These are phyloP conservation scores for Ophioceras dolichostomum DNA, from an alignment of 2,329 filamentous ascomycete genomes.

Conservation along the genomic window DNA sequence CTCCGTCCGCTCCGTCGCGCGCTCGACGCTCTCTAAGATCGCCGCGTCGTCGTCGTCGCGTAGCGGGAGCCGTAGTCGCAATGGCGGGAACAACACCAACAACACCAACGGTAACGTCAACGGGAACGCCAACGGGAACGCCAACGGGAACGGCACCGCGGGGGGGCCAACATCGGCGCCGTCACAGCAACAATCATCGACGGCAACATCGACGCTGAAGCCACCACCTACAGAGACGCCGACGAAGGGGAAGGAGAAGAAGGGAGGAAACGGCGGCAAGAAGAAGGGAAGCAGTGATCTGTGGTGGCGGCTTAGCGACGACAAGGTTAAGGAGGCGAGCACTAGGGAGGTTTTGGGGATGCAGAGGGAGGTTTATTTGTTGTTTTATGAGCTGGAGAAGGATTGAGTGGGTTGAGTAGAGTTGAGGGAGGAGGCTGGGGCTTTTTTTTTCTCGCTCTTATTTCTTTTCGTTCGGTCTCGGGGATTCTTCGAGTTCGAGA, in stretches of 20 bases:
- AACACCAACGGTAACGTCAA: constrained; percentile 2
- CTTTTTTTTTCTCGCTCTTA: neutral
- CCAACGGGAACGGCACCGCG: no score
- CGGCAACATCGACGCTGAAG: constrained; percentile 3
- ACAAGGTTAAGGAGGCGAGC: constrained; percentile 90
- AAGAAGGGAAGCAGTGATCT: constrained; percentile 49
- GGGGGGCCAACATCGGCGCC: constrained; percentile 10
- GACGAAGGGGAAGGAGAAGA: no score
- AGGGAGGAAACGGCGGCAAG: no score
- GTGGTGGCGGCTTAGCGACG: constrained; percentile 98
- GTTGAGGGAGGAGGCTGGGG: constrained; percentile 4
- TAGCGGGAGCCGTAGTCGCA: constrained; percentile 15
- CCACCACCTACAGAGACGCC: no score
- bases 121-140: no score
- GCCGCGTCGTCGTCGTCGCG: constrained; percentile 25
- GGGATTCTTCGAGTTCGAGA: no score
- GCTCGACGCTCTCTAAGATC: constrained; percentile 37
- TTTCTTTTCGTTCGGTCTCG: neutral
- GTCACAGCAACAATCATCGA: neutral
- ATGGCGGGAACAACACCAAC: constrained; percentile 2
- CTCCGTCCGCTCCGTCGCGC: constrained; percentile 43
- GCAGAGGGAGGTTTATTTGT: constrained; percentile 89
- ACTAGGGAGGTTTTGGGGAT: constrained; percentile 83
- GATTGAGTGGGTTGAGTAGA: constrained; percentile 11
- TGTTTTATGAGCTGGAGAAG: constrained; percentile 86